A percentile compares a stretch with the other conserved stretches of the same genome.
phyloP scores from a whole-genome alignment of 2,329 filamentous ascomycete species.

The Nemania sp. region DNA sequence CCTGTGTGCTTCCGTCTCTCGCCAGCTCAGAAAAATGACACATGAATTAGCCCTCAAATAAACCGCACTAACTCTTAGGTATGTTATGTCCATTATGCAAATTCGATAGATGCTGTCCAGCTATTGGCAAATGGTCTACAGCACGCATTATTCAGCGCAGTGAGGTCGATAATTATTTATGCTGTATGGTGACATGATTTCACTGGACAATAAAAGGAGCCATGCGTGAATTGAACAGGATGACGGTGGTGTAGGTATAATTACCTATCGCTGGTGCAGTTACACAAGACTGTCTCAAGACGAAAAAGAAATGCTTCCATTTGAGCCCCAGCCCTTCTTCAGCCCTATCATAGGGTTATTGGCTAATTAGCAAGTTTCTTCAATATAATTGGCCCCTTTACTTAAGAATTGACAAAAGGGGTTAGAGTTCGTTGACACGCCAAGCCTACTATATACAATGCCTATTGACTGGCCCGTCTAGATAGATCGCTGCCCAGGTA shows the following conservation, averaged over 20 bases:
- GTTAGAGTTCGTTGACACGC: slow-evolving; percentile 17
- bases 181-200: too few relatives aligned
- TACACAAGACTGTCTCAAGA: slow-evolving; percentile 19
- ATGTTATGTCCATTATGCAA: too few relatives aligned
- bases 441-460: slow-evolving; percentile 2
- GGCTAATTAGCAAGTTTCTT: slow-evolving; percentile 11
- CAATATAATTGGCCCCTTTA: slow-evolving; percentile 11
- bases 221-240: background rate
- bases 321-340: slow-evolving; percentile 21
- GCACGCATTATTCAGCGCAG: too few relatives aligned
- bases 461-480: background rate
- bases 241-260: background rate
- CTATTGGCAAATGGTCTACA: too few relatives aligned
- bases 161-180: too few relatives aligned
- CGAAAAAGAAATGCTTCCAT: slow-evolving; percentile 18
- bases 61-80: too few relatives aligned
- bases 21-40: too few relatives aligned
- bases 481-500: background rate
- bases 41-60: too few relatives aligned
- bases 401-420: slow-evolving; percentile 8
- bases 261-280: slow-evolving; percentile 7
- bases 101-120: too few relatives aligned
- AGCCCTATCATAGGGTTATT: slow-evolving; percentile 30
- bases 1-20: too few relatives aligned
- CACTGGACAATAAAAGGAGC: too few relatives aligned